Conservation (phyloP, 805 yeast species). For the Brettanomyces naardenensis region DNA sequence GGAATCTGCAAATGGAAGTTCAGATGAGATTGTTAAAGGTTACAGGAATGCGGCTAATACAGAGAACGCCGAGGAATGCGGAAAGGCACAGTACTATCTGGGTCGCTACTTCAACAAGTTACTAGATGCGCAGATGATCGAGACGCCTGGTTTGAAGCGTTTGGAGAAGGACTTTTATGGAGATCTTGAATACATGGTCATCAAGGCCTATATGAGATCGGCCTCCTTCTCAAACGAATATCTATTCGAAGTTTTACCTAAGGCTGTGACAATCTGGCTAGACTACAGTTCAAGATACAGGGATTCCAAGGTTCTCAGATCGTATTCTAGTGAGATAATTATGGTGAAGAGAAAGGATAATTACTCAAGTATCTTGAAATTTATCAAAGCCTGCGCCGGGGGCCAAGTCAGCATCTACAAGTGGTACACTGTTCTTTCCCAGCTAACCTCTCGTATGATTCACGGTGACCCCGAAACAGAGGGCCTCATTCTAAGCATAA, state of each 20-base stretch:
- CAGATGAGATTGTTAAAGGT: conserved; percentile 62
- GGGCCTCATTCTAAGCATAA: conserved; percentile 46
- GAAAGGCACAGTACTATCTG: conserved; percentile 69
- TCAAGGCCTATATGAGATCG: conserved; percentile 50
- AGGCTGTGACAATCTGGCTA: conserved; percentile 85
- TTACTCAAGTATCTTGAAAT: conserved; percentile 40
- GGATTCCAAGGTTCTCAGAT: conserved; percentile 20
- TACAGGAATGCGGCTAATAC: conserved; percentile 47
- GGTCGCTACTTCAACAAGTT: conserved; percentile 77
- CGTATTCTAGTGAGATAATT: conserved; percentile 20
- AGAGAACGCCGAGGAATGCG: conserved; percentile 38
- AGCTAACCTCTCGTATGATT: conserved; percentile 69
- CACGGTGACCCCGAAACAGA: conserved; percentile 54
- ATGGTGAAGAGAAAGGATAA: conserved; percentile 26
- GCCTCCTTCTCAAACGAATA: conserved; percentile 55
- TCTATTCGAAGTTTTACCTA: conserved; percentile 80
- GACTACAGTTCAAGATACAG: conserved; percentile 48
- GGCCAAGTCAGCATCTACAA: conserved; percentile 39
- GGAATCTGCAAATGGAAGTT: conserved; percentile 72
- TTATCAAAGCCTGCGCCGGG: conserved; percentile 34
- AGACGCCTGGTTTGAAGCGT: conserved; percentile 21
- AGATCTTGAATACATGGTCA: conserved; percentile 44
- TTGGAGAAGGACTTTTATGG: conserved; percentile 34
- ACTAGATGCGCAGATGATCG: conserved; percentile 49
- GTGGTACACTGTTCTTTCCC: conserved; percentile 86